phyloP scores from a whole-genome alignment of 257 asterid genomes.

The Forsythia viridissima region DNA sequence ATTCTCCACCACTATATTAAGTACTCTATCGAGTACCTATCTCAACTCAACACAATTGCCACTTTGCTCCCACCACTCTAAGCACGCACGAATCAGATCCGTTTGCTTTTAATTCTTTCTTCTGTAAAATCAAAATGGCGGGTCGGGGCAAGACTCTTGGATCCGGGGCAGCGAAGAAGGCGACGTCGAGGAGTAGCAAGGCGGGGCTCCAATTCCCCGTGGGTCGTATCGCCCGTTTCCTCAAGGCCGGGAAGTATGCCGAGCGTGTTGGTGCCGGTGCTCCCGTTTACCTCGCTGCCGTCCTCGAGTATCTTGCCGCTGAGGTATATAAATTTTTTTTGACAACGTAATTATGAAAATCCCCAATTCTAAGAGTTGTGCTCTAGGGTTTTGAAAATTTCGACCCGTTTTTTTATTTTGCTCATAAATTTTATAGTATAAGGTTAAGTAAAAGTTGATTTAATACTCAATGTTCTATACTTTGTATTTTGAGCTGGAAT shows the following conservation, averaged over 20 bases:
- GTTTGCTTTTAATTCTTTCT: neutral
- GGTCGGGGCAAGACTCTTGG: constrained; percentile 84
- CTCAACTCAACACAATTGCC: too few relatives aligned
- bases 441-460: too few relatives aligned
- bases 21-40: neutral
- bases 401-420: neutral
- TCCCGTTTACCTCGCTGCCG: constrained; percentile 87
- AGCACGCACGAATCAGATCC: neutral
- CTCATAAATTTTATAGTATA: too few relatives aligned
- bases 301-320: constrained; percentile 77
- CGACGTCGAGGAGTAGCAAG: constrained; percentile 67
- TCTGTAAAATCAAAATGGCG: constrained; percentile 42
- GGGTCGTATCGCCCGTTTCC: constrained; percentile 84
- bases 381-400: constrained; percentile 1
- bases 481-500: too few relatives aligned
- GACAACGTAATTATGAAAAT: neutral
- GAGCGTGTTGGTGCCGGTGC: constrained; percentile 93
- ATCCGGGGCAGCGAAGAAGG: constrained; percentile 69
- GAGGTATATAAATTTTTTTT: constrained; percentile 39
- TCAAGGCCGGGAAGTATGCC: constrained; percentile 84
- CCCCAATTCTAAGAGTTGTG: constrained; percentile 6
- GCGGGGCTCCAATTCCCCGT: constrained; percentile 84
- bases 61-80: too few relatives aligned
- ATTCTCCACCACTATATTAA: neutral
- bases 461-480: too few relatives aligned